phyloP scores from a whole-genome alignment of 2,329 filamentous ascomycete genomes.

The Penicillium hesseltinei region DNA sequence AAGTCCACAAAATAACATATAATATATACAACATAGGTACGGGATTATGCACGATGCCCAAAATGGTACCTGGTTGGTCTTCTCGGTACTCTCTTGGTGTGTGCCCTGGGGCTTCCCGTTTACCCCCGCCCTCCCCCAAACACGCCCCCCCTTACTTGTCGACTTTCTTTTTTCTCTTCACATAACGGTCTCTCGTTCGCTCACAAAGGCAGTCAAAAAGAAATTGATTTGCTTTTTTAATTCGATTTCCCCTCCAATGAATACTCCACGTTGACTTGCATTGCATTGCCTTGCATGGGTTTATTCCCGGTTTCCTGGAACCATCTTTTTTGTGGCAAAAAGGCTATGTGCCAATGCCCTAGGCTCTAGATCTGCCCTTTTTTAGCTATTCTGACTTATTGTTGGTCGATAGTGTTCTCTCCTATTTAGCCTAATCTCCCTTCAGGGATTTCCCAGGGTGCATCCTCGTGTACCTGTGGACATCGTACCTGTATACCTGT shows the following conservation, averaged over 20 bases:
- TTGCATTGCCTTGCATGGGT: constrained; percentile 24
- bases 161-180: background rate
- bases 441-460: constrained; percentile 1
- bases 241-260: background rate
- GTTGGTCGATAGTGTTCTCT: background rate
- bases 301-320: constrained; percentile 22
- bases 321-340: constrained; percentile 8
- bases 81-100: background rate
- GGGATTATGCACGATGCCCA: background rate
- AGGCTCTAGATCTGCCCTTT: background rate
- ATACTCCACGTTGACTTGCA: constrained; percentile 18
- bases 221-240: constrained; percentile 1
- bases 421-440: background rate
- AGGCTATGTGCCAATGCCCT: constrained; percentile 12
- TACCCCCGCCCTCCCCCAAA: background rate
- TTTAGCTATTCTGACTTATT: background rate
- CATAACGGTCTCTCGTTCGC: background rate
- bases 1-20: background rate
- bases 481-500: background rate
- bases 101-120: background rate
- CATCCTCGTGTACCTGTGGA: constrained; percentile 5
- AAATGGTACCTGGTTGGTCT: background rate
- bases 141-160: background rate
- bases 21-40: too few species aligned
- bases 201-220: background rate